Conservation (phyloP, 345 rosid species). For the Leavenworthia alabamica region DNA sequence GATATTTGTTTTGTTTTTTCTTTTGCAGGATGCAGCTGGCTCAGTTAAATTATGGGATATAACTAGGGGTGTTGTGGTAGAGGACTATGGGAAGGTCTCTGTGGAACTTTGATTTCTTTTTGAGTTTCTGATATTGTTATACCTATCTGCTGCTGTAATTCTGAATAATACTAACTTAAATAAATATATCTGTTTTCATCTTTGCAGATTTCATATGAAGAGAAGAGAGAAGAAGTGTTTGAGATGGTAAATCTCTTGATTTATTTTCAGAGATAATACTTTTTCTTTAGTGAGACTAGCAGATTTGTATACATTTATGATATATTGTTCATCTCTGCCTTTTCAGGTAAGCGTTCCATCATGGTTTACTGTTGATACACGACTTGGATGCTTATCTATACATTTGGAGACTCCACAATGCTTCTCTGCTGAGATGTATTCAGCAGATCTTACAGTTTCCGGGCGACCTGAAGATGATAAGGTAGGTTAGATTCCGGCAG, state of each 20-base stretch:
- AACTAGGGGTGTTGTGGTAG: slow-evolving; percentile 73
- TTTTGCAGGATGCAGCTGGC: slow-evolving; percentile 77
- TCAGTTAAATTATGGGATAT: slow-evolving; percentile 96
- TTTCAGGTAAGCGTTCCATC: slow-evolving; percentile 95
- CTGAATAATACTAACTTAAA: neutral
- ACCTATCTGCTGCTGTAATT: neutral
- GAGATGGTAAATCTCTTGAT: slow-evolving; percentile 63
- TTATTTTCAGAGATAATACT: neutral
- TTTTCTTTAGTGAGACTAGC: neutral
- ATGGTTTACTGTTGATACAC: slow-evolving; percentile 90
- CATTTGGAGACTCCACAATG: slow-evolving; percentile 99
- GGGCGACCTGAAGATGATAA: slow-evolving; percentile 98
- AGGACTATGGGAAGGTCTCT: slow-evolving; percentile 87
- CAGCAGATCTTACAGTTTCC: slow-evolving; percentile 79
- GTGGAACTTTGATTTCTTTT: neutral
- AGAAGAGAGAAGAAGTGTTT: slow-evolving; percentile 83
- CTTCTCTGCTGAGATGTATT: slow-evolving; percentile 98
- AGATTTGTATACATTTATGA: slow-evolving; percentile 1
- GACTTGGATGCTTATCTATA: slow-evolving; percentile 90
- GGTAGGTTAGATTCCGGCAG: slow-evolving; percentile 37
- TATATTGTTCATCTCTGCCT: slow-evolving; percentile 7
- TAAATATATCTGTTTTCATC: slow-evolving; percentile 2
- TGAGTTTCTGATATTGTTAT: slow-evolving; percentile 3
- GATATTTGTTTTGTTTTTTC: slow-evolving; percentile 15
- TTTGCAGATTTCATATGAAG: slow-evolving; percentile 75